phyloP scores from a whole-genome alignment of 441 rosid genomes.

The Gossypium trilobum region DNA sequence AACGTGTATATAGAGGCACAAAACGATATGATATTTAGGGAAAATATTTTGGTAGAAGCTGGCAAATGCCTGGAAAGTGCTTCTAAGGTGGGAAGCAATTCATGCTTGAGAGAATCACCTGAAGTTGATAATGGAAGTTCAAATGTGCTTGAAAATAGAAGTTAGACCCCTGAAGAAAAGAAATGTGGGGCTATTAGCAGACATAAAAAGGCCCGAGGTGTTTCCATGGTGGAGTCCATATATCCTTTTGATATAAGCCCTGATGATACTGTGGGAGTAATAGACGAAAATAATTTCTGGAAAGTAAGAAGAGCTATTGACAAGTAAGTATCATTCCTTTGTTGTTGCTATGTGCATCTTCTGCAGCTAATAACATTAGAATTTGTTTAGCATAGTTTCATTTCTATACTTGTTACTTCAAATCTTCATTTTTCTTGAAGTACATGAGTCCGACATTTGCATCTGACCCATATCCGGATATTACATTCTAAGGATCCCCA shows the following conservation, averaged over 20 bases:
- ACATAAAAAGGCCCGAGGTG: constrained; percentile 14
- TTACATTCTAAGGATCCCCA: no score
- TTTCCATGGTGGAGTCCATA: constrained; percentile 23
- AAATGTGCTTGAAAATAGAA: constrained; percentile 21
- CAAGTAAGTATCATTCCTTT: constrained; percentile 31
- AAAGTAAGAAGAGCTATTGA: constrained; percentile 38
- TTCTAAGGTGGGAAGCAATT: constrained; percentile 24
- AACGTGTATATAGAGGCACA: constrained; percentile 17
- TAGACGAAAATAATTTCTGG: constrained; percentile 44
- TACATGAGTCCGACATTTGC: neutral
- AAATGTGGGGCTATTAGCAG: constrained; percentile 11
- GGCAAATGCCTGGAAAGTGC: constrained; percentile 21
- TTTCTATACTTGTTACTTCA: neutral
- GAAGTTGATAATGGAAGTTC: constrained; percentile 25
- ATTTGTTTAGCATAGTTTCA: no score
- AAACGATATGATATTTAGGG: constrained; percentile 21
- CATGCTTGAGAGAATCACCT: constrained; percentile 23
- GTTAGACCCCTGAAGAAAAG: constrained; percentile 19
- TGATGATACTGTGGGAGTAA: constrained; percentile 32
- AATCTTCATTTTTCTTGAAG: neutral
- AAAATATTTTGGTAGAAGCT: constrained; percentile 22
- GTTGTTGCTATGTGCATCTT: neutral
- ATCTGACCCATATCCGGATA: no score
- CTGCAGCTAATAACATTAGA: neutral
- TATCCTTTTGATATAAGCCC: constrained; percentile 30